Conservation (phyloP, 345 rosid genomes). For the Pseudoturritis turrita region DNA sequence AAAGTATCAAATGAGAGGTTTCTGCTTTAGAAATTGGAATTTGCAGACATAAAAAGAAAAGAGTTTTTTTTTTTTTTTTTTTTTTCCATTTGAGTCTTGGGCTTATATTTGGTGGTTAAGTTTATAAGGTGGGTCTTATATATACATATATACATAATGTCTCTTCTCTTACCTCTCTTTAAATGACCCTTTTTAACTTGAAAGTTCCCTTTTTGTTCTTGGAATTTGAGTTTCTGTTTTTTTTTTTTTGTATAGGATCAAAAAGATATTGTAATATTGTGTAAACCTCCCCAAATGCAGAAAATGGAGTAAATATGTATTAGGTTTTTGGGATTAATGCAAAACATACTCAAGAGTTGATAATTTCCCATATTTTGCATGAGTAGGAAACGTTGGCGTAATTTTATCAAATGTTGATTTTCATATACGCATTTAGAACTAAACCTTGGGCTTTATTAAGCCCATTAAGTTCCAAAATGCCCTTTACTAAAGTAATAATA, state of each 20-base stretch:
- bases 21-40: slow-evolving; percentile 24
- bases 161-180: slow-evolving; percentile 11
- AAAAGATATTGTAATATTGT: slow-evolving; percentile 2
- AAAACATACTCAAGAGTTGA: background rate
- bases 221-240: background rate
- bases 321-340: background rate
- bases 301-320: slow-evolving; percentile 6
- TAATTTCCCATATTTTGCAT: no score
- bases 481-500: no score
- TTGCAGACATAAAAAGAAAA: slow-evolving; percentile 5
- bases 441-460: no score
- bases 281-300: slow-evolving; percentile 8
- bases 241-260: slow-evolving; percentile 1
- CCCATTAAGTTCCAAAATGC: no score
- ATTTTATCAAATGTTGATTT: no score
- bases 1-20: slow-evolving; percentile 16
- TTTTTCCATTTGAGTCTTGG: slow-evolving; percentile 10
- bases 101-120: slow-evolving; percentile 17
- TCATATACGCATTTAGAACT: no score
- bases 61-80: background rate
- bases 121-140: slow-evolving; percentile 21
- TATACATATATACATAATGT: background rate
- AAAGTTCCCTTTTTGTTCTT: background rate
- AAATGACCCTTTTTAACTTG: slow-evolving; percentile 18
- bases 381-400: no score